Base-by-base conservation (phyloP, 2,329 filamentous ascomycete genomes). In the Beauveria rudraprayagi region DNA sequence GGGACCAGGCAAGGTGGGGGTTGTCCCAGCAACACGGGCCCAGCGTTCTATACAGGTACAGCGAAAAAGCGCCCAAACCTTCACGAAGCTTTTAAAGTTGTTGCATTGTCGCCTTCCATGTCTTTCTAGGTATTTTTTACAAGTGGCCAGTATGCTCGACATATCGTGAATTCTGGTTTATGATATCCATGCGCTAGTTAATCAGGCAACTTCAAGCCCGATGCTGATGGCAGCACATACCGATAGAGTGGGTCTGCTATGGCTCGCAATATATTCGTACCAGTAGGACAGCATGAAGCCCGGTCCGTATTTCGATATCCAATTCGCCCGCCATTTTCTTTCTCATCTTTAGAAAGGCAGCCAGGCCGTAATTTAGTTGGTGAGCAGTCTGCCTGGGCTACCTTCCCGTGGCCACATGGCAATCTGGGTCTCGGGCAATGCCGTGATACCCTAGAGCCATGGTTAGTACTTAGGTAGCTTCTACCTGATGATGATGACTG, bases 21-120 rank as follows among this genome's bases (percentile, higher is more conserved):
- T 61, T 61, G 58, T 52, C 41, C 43, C n/a, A 37, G 58, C 44
- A 61, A 61, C 58, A 43, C 5, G 5, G 34, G 19, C n/a, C 16
- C 16, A 22, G 14, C 30, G 16, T 24, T 7, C 19, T 24, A 7
- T 3, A 3, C 5, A 7, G 4, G 5, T 24, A 5, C 46, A 28
- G 26, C 24, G 19, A 30, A 24, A 4, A 46, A n/a, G 11, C 28
- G 44, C 14, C 17, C 22, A 22, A 22, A 22, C 22, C 22, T 22
- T 22, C 2, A 22, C 22, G 22, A 22, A 22, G 22, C 22, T 22
- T 22, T 22, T 22, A 22, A 22, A 22, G 22, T 22, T 22, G 22
- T 22, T 22, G 22, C 22, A 22, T 22, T 22, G 22, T 22, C 2
- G 22, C 22, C 22, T 22, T 16, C 5, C 34, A 37, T 37, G 5